Percentiles rank a stretch among this genome's conserved stretches.
These are phyloP conservation scores for Cavenderia fasciculata DNA, from an alignment of 78 protist genomes.

Conservation along the genomic window DNA sequence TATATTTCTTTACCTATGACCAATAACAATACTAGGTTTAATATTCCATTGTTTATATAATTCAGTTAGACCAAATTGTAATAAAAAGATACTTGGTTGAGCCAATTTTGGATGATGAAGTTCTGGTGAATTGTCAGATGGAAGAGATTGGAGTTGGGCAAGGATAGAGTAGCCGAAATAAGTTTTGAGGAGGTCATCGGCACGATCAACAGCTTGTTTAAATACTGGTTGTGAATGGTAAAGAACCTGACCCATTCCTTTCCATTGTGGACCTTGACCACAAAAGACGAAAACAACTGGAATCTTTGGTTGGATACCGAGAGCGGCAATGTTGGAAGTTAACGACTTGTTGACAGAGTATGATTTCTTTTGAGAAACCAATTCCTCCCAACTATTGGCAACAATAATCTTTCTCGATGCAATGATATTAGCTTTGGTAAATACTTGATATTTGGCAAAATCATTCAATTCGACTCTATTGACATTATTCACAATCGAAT, in stretches of 20 bases:
- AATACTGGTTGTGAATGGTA: slow-evolving; percentile 21
- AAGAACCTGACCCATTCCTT: slow-evolving; percentile 39
- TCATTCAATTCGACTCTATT: slow-evolving; percentile 5
- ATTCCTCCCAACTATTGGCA: slow-evolving; percentile 36
- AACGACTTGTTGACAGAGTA: not conserved
- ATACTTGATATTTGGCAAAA: slow-evolving; percentile 27
- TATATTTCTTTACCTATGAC: slow-evolving; percentile 70
- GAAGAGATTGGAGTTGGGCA: slow-evolving; percentile 5
- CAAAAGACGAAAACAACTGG: slow-evolving; percentile 70
- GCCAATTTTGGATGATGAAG: slow-evolving; percentile 54
- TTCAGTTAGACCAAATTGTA: slow-evolving; percentile 76
- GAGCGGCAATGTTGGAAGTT: slow-evolving; percentile 39
- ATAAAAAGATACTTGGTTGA: slow-evolving; percentile 75
- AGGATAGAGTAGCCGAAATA: slow-evolving; percentile 63
- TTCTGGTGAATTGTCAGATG: slow-evolving; percentile 29
- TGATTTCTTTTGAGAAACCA: slow-evolving; percentile 3
- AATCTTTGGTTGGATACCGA: not conserved
- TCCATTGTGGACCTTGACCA: slow-evolving; percentile 86
- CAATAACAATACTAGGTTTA: slow-evolving; percentile 64
- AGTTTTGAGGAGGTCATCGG: slow-evolving; percentile 10
- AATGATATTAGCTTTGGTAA: not conserved
- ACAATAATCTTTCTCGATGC: slow-evolving; percentile 8
- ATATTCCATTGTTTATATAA: slow-evolving; percentile 29
- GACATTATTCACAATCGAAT: not conserved
- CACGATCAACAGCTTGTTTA: slow-evolving; percentile 17